Evolutionary conservation across 108 stramenopile species (phyloP).

Genomic region (Thalassiosira profunda): DNA sequence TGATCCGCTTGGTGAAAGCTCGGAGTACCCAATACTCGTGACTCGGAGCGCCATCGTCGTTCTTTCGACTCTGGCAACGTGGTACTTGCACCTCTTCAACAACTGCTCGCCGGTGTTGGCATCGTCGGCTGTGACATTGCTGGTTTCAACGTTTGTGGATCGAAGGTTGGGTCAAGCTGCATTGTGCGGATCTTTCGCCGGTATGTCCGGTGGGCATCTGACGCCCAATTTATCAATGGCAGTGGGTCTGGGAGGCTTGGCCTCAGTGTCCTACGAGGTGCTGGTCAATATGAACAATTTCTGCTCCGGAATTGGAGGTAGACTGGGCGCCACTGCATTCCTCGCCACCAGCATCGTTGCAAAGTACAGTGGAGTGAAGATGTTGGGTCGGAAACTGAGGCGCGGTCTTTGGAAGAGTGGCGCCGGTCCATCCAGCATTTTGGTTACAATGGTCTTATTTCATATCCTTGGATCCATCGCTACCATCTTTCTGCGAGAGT

Average conservation of each 20-base stretch:
- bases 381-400: not conserved
- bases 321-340: slow-evolving; percentile 52
- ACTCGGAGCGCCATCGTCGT: slow-evolving; percentile 22
- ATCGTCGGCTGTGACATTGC: slow-evolving; percentile 34
- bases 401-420: slow-evolving; percentile 3
- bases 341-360: slow-evolving; percentile 31
- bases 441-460: slow-evolving; percentile 16
- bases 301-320: slow-evolving; percentile 40
- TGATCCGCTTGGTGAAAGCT: slow-evolving; percentile 39
- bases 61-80: slow-evolving; percentile 33
- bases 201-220: slow-evolving; percentile 34
- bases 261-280: slow-evolving; percentile 42
- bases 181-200: slow-evolving; percentile 56
- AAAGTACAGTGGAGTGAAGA: slow-evolving; percentile 6
- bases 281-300: slow-evolving; percentile 32
- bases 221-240: slow-evolving; percentile 18
- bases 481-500: slow-evolving; percentile 49
- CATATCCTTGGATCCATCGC: slow-evolving; percentile 37
- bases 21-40: slow-evolving; percentile 31
- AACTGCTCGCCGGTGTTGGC: slow-evolving; percentile 38
- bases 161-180: slow-evolving; percentile 53
- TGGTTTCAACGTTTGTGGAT: slow-evolving; percentile 9
- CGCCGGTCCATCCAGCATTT: slow-evolving; percentile 2
- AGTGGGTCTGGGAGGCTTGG: slow-evolving; percentile 16
- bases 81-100: slow-evolving; percentile 12